phyloP scores from a whole-genome alignment of 768 basidiomycete genomes.

The Auriculariales sp. region DNA sequence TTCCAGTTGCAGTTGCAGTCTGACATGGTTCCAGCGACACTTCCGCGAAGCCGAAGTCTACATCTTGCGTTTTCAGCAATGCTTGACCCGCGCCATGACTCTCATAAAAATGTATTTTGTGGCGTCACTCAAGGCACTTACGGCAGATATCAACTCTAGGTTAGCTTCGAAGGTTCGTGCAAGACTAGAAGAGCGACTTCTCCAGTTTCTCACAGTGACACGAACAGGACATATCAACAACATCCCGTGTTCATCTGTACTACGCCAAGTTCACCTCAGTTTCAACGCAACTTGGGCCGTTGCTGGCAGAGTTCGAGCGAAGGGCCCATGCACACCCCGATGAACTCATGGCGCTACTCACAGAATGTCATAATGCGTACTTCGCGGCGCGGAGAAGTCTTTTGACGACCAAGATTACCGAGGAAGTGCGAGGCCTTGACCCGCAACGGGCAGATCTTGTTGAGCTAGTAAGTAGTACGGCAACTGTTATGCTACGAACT shows the following conservation, averaged over 20 bases:
- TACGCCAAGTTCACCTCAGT: constrained; percentile 79
- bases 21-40: constrained; percentile 42
- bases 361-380: constrained; percentile 82
- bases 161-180: not conserved
- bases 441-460: constrained; percentile 72
- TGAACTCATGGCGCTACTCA: constrained; percentile 65
- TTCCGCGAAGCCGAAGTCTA: constrained; percentile 90
- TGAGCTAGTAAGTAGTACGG: constrained; percentile 46
- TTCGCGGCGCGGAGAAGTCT: constrained; percentile 59
- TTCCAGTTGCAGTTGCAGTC: too few species aligned
- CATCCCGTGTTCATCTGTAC: constrained; percentile 70
- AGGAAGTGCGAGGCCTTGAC: constrained; percentile 75
- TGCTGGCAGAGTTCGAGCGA: constrained; percentile 75
- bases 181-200: not conserved
- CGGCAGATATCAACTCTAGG: constrained; percentile 52
- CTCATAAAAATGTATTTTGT: constrained; percentile 96
- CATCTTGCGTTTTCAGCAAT: constrained; percentile 93
- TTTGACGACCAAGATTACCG: constrained; percentile 54
- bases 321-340: constrained; percentile 63
- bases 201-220: not conserved
- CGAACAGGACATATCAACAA: constrained; percentile 55
- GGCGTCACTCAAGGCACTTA: constrained; percentile 63
- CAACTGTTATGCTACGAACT: not conserved
- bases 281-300: constrained; percentile 54
- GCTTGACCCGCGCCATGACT: constrained; percentile 96